Evolutionary conservation across 106 monocot species (phyloP).

Genomic region (Iris macrosiphon): DNA sequence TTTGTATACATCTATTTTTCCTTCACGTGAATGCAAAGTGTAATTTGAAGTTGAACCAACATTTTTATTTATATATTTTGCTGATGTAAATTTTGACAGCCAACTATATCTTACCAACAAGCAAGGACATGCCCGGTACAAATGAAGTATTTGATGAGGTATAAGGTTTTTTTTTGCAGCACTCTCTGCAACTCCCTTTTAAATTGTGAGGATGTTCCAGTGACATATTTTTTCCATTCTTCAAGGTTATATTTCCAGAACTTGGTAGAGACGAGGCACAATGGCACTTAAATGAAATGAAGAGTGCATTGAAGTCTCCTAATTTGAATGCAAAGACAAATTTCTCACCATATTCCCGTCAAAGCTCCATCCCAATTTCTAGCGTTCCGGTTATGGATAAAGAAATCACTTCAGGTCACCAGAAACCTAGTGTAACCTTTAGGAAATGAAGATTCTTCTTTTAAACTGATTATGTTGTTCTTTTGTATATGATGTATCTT

Average conservation of each 20-base stretch:
- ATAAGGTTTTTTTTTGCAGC: neutral
- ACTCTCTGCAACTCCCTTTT: neutral
- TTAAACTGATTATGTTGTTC: neutral
- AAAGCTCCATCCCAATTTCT: constrained; percentile 24
- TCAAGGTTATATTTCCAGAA: constrained; percentile 62
- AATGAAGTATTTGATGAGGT: constrained; percentile 69
- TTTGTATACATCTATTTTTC: no score
- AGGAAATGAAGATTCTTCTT: neutral
- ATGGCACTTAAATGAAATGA: constrained; percentile 55
- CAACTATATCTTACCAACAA: constrained; percentile 47
- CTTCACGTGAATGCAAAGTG: no score
- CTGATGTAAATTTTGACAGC: constrained; percentile 25
- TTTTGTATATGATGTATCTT: neutral
- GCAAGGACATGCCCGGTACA: constrained; percentile 40
- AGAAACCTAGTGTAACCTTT: neutral
- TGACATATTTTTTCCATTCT: constrained; percentile 13
- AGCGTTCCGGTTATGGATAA: constrained; percentile 3
- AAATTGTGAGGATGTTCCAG: neutral
- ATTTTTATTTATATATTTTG: neutral
- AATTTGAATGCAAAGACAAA: constrained; percentile 13
- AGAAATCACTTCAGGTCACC: constrained; percentile 22
- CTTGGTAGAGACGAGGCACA: constrained; percentile 41
- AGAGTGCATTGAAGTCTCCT: constrained; percentile 16
- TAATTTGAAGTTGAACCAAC: neutral
- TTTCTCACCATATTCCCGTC: constrained; percentile 24